Evolutionary conservation across 208 protist species (phyloP).

Genomic region (Crithidia sp.): DNA sequence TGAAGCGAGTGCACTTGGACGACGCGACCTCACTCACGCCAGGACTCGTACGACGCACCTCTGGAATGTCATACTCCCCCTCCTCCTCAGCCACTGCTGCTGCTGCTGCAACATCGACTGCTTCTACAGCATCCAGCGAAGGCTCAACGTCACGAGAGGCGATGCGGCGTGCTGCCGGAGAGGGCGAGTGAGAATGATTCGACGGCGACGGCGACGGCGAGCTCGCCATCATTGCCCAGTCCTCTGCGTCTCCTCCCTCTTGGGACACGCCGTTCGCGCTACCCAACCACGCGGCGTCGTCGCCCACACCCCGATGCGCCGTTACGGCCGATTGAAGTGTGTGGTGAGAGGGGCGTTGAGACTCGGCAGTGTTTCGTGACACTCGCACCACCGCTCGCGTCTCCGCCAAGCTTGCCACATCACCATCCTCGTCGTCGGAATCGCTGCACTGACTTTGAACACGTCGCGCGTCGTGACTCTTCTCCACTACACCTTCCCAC

Average conservation of each 20-base stretch:
- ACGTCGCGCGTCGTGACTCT: too few relatives aligned
- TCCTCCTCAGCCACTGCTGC: neutral
- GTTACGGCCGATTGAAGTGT: neutral
- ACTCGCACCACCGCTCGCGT: neutral
- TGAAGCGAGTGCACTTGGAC: constrained; percentile 3
- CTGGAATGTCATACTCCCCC: constrained; percentile 3
- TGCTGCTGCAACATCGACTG: neutral
- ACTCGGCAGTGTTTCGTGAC: neutral
- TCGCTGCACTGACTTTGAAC: neutral
- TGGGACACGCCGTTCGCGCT: neutral
- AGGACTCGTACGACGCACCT: constrained; percentile 26
- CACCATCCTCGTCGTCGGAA: neutral
- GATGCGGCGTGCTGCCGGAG: neutral
- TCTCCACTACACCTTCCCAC: neutral
- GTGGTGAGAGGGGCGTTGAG: neutral
- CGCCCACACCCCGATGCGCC: too few relatives aligned
- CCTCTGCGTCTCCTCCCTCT: neutral
- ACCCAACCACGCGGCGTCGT: neutral
- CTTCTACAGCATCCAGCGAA: neutral
- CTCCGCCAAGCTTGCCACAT: neutral
- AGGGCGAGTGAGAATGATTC: neutral
- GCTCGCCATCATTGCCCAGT: too few relatives aligned
- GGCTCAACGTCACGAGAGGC: neutral
- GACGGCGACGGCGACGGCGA: neutral
- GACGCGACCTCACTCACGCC: constrained; percentile 5